Base-by-base conservation (phyloP, 1,139 yeast genomes). In the Geotrichum reessii region DNA sequence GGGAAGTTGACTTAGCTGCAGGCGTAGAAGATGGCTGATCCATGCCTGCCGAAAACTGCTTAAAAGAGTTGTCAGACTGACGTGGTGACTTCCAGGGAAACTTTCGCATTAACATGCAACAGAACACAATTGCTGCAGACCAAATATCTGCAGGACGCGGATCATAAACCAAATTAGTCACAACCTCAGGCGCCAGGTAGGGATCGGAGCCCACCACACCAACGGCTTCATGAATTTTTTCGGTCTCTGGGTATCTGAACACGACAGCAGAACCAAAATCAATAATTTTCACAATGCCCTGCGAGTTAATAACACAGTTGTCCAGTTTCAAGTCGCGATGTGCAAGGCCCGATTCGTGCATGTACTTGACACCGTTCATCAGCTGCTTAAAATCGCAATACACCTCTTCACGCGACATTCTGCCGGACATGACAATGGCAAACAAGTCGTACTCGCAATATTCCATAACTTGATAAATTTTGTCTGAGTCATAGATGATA, bases 11-110 rank as follows among this genome's bases (percentile, higher is more conserved):
- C 28, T 19, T 24, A 50, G 62, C 49, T 19, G 52, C 28, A 28
- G 54, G 40, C 14, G 51, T n/a, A n/a, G n/a, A 52, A 9, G 56
- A 19, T 19, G 44, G 40, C 28, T 37, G 50, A 12, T 59, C 61
- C 50, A 74, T 76, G 61, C 76, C 73, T 56, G 78, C 78, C 0
- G 80, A 74, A 64, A 74, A 75, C 52, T 70, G 65, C 71, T 87
- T 87, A 74, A 90, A 92, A 63, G 95, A 87, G 65, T 86, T 84
- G 72, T 92, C 98, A 47, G 85, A 78, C 61, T 86, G 74, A 68
- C 90, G 87, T n/a, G 98, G 97, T 11, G 92, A 91, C 71, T 90
- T 91, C 98, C 98, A 91, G 11, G 98, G 97, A 74, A 92, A 92
- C 72, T 92, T 87, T 72, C 92, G 86, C 73, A 92, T 78, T 67